Evolutionary conservation across 2,329 filamentous ascomycete species (phyloP), one percentile per base, ranked within the genome.

Genomic region (Fusarium liriodendri): DNA sequence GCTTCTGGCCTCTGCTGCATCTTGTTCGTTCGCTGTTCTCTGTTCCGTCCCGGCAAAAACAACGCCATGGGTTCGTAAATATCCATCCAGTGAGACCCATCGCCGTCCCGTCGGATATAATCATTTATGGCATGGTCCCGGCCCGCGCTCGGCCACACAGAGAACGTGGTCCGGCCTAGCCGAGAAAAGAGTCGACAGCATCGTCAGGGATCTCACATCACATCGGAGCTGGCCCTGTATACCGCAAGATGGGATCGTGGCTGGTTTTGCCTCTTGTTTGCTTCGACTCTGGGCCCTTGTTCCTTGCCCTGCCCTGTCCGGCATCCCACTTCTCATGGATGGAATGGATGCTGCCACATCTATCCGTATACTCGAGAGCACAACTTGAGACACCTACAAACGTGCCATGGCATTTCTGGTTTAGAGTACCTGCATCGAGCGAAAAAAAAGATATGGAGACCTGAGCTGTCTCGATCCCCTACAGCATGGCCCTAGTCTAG

Each of bases 61-160:
- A 64, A 73, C 70, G 63, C 71, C 62, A 73, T 67, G 57, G 54
- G 47, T 29, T 68, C 37, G 20, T 22, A 58, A 68, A 68, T 52
- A 62, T 64, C 58, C 40, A 64, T 69, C 57, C 47, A 55, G 40
- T 64, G 33, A 61, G 62, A 62, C 59, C 58, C 60, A 54, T 62
- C 47, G 22, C 47, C 38, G 52, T 66, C 38, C 55, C 66, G 45
- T 52, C 62, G 55, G 62, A 60, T 70, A 70, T 67, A 54, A 57
- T 73, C 59, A 63, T 54, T 70, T 69, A 45, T 54, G 60, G 25
- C 67, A 65, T 71, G 71, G 71, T 52, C 38, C 71, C 68, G 54
- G 71, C 58, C 64, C 45, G 64, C 52, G 62, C 68, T 74, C 64
- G 71, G 71, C 68, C 62, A 59, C 68, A 72, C 71, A 73, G 64